Base-by-base conservation (phyloP, 2,329 filamentous ascomycete species). In the Akanthomyces lecanii region DNA sequence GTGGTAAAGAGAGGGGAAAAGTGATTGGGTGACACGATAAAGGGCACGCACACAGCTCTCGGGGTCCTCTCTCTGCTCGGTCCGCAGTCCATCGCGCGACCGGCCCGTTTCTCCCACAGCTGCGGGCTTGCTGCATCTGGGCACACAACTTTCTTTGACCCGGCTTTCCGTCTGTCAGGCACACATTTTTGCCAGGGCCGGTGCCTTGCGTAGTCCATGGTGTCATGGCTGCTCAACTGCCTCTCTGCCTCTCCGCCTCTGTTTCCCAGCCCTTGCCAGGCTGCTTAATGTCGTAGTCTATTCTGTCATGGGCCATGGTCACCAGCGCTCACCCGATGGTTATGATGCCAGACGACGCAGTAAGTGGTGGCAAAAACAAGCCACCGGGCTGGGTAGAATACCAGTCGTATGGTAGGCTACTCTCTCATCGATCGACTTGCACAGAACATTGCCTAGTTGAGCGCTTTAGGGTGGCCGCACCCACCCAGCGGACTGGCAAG, bases 341-440 rank as follows among this genome's bases (percentile, higher is more conserved):
- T 42, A 50, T 25, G 11, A 57, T 57, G 54, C 12, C 28, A 25
- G 38, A 47, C 42, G 54, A 18, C 42, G 42, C 54, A 10, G 8
- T 5, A 33, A 12, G 42, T n/a, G 54, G 40, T 33, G 54, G 54
- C 40, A 33, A 57, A 56, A 45, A 25, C 23, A 47, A 47, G 54
- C 57, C 57, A 52, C 47, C 47, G 23, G 56, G 57, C 57, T 60
- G 57, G 36, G 57, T 18, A 51, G 57, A 60, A 60, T 60, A 42
- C 57, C 57, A 60, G 57, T 51, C 45, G 30, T 16, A 6, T 30
- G 44, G 33, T 38, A 25, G 47, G 14, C 42, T 42, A 30, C 10
- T 36, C 1, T 23, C 28, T 16, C 25, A 47, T 7, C 14, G 28
- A 51, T 52, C 36, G 57, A 60, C n/a, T 21, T 51, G 16, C 33